These are phyloP conservation scores for Lecanicillium sp. DNA, from an alignment of 2,329 filamentous ascomycete species.

Conservation along the genomic window DNA sequence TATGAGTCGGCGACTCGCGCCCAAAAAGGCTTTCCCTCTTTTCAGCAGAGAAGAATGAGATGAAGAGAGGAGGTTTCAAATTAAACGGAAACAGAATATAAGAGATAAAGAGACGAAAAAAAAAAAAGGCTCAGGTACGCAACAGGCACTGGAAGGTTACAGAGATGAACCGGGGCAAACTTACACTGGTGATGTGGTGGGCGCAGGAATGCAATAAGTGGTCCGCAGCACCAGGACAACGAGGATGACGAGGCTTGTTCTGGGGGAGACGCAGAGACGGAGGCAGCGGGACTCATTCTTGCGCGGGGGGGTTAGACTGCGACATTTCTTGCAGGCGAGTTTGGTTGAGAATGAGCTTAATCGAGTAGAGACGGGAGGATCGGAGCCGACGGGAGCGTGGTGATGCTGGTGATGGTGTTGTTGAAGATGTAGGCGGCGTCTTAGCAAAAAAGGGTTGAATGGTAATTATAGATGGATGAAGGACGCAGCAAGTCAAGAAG, in stretches of 20 bases:
- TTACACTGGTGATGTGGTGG: conserved; percentile 2
- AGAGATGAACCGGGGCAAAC: background rate
- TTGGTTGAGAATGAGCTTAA: no score
- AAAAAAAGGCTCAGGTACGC: no score
- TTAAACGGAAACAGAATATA: background rate
- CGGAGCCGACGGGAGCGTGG: no score
- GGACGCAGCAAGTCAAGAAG: background rate
- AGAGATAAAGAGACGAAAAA: no score
- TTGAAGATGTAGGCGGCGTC: no score
- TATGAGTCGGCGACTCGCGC: no score
- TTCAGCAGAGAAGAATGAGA: no score
- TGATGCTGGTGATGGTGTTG: no score
- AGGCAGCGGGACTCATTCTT: conserved; percentile 4
- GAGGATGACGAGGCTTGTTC: conserved; percentile 4
- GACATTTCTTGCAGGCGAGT: no score
- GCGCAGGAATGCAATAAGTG: conserved; percentile 8
- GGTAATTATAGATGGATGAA: background rate
- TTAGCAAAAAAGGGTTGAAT: background rate
- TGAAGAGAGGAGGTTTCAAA: background rate
- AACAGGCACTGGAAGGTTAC: background rate
- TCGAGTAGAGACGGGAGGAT: no score
- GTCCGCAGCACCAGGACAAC: conserved; percentile 9
- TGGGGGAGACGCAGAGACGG: conserved; percentile 1
- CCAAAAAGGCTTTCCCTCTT: no score
- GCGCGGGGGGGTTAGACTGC: no score